Conservation (phyloP, 208 protist species). For the Trypanosoma platydactyli region DNA sequence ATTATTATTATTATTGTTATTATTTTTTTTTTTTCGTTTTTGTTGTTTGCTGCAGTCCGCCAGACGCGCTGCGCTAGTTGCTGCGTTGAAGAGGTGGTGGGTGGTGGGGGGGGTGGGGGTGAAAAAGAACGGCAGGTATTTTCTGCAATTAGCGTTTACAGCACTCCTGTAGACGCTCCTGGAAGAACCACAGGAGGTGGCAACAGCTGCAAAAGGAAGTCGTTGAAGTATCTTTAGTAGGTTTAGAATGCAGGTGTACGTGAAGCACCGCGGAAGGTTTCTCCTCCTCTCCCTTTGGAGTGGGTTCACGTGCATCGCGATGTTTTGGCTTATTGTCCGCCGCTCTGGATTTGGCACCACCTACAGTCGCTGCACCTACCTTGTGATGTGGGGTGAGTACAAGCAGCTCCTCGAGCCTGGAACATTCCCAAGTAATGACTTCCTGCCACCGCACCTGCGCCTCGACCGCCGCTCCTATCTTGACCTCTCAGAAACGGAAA, state of each 20-base stretch:
- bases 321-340: conserved; percentile 80
- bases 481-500: conserved; percentile 68
- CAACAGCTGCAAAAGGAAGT: conserved; percentile 7
- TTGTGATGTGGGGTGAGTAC: conserved; percentile 86
- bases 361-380: conserved; percentile 75
- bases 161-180: neutral
- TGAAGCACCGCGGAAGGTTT: conserved; percentile 69
- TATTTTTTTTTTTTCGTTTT: conserved; percentile 21
- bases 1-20: conserved; percentile 31
- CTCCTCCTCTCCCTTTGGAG: conserved; percentile 64
- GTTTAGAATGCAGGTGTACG: conserved; percentile 60
- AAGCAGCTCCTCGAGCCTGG: conserved; percentile 75
- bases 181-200: neutral
- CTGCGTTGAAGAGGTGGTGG: neutral
- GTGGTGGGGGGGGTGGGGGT: neutral
- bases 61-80: neutral
- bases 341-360: conserved; percentile 81
- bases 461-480: conserved; percentile 79
- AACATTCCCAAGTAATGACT: conserved; percentile 65
- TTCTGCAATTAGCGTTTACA: no score
- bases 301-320: conserved; percentile 56
- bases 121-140: neutral
- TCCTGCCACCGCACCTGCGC: conserved; percentile 78
- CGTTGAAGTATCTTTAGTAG: neutral
- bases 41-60: conserved; percentile 12